Conservation (phyloP, 148 eudicot genomes). For the Camellia lanceoleosa region DNA sequence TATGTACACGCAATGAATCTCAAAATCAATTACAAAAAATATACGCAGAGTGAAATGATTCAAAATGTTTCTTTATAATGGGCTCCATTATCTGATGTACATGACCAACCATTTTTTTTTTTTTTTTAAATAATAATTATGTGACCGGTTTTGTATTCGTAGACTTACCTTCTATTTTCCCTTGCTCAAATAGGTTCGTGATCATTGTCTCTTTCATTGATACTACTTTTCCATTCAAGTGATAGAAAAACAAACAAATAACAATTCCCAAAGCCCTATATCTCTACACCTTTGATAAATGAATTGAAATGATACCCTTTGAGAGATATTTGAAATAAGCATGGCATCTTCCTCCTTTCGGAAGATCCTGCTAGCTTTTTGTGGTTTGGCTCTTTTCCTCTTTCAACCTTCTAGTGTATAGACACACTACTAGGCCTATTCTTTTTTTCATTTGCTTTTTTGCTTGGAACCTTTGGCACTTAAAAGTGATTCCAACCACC, state of each 20-base stretch:
- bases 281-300: not conserved
- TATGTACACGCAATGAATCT: no score
- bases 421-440: constrained; percentile 5
- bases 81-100: no score
- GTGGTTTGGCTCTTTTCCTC: constrained; percentile 11
- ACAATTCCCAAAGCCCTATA: not conserved
- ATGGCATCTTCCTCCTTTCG: constrained; percentile 5
- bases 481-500: constrained; percentile 21
- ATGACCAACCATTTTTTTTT: no score
- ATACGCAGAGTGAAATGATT: no score
- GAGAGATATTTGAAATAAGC: not conserved
- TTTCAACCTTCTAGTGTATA: constrained; percentile 9
- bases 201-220: constrained; percentile 1
- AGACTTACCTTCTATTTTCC: not conserved
- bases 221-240: not conserved
- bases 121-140: no score
- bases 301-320: not conserved
- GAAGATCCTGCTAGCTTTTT: constrained; percentile 16
- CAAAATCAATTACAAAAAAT: no score
- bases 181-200: constrained; percentile 1
- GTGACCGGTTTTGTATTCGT: no score
- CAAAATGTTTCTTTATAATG: no score
- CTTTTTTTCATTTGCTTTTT: constrained; percentile 22
- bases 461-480: constrained; percentile 23
- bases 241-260: constrained; percentile 1